A percentile compares a stretch with the other conserved stretches of the same genome.
These are phyloP conservation scores for Carpinus viminea DNA, from an alignment of 306 rosid species.

Conservation along the genomic window DNA sequence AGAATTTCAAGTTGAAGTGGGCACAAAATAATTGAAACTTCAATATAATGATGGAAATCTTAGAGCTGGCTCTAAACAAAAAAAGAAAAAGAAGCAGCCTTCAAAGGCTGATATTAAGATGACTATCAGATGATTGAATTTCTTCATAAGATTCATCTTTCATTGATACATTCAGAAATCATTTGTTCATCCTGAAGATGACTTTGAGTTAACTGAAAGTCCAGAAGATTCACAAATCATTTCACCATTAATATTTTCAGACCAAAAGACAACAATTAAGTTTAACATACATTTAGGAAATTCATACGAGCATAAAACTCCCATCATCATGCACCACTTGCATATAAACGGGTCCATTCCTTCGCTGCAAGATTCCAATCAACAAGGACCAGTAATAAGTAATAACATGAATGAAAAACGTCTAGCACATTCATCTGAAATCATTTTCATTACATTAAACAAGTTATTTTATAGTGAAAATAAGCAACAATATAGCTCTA, in stretches of 20 bases:
- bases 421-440: background rate
- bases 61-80: background rate
- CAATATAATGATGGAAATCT: background rate
- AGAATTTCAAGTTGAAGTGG: no score
- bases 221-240: background rate
- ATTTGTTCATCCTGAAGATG: conserved; percentile 4
- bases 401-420: background rate
- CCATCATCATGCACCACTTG: conserved; percentile 71
- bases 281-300: conserved; percentile 46
- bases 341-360: conserved; percentile 89
- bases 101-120: background rate
- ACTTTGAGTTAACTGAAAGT: background rate
- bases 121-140: background rate
- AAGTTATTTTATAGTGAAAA: background rate
- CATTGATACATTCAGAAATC: background rate
- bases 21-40: background rate
- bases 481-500: background rate
- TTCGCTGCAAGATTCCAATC: conserved; percentile 56
- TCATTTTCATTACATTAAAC: background rate
- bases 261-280: background rate
- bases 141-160: background rate
- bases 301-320: conserved; percentile 36
- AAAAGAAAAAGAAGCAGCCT: background rate
- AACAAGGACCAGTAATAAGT: conserved; percentile 8
- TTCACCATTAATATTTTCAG: background rate